These are phyloP conservation scores for Priceomyces melissophilus DNA, from an alignment of 805 yeast species.

Conservation along the genomic window DNA sequence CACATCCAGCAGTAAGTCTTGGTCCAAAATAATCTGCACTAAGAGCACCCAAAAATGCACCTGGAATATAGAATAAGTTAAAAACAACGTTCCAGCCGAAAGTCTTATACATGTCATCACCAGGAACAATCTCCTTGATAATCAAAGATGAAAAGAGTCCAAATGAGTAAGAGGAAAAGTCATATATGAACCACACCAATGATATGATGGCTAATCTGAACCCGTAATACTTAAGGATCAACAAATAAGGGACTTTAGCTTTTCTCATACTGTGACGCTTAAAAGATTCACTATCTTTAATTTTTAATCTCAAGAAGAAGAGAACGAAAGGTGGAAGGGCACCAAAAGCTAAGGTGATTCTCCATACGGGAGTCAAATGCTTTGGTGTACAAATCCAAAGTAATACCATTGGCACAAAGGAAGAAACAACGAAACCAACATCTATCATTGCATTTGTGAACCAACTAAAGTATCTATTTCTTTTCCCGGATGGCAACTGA, in stretches of 20 bases:
- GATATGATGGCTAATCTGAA: slow-evolving; percentile 69
- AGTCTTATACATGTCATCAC: slow-evolving; percentile 60
- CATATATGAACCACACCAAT: slow-evolving; percentile 87
- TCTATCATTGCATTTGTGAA: slow-evolving; percentile 90
- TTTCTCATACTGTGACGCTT: slow-evolving; percentile 65
- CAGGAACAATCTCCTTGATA: slow-evolving; percentile 54
- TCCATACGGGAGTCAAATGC: slow-evolving; percentile 83
- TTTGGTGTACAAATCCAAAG: slow-evolving; percentile 75
- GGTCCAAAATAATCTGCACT: slow-evolving; percentile 91
- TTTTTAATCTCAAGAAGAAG: slow-evolving; percentile 72
- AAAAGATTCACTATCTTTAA: slow-evolving; percentile 71
- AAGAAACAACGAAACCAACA: slow-evolving; percentile 74
- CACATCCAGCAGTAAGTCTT: slow-evolving; percentile 66
- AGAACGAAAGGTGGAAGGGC: slow-evolving; percentile 81
- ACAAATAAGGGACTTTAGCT: slow-evolving; percentile 61
- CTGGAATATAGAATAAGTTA: slow-evolving; percentile 86
- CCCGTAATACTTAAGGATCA: slow-evolving; percentile 78
- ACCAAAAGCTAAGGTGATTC: slow-evolving; percentile 86
- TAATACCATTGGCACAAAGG: slow-evolving; percentile 83
- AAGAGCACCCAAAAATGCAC: slow-evolving; percentile 82
- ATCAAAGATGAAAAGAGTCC: slow-evolving; percentile 80
- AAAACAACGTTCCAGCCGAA: slow-evolving; percentile 93
- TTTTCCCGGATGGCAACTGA: slow-evolving; percentile 69
- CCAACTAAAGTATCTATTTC: slow-evolving; percentile 87
- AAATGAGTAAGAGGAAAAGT: slow-evolving; percentile 83